These are phyloP conservation scores for Pholiota microspora DNA, from an alignment of 768 basidiomycete species.

Conservation along the genomic window DNA sequence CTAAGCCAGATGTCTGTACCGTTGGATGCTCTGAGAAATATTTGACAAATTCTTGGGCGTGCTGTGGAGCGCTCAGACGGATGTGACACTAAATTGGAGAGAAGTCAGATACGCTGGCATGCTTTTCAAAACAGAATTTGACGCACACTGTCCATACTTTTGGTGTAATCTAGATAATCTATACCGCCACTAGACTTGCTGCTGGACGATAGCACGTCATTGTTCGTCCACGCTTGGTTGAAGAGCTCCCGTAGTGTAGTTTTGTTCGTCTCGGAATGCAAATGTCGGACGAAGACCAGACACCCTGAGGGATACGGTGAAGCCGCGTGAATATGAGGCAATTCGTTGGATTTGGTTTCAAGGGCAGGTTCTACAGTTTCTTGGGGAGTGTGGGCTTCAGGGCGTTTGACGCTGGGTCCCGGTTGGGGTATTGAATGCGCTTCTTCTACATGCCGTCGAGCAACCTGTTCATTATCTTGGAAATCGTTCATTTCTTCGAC, in stretches of 20 bases:
- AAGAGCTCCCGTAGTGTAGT: conserved; percentile 70
- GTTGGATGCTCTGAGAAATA: conserved; percentile 38
- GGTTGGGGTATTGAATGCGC: not conserved
- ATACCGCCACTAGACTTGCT: conserved; percentile 33
- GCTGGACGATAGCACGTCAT: not conserved
- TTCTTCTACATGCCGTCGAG: not conserved
- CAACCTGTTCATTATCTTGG: conserved; percentile 24
- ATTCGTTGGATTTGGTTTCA: not conserved
- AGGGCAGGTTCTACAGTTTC: not conserved
- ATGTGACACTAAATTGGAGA: conserved; percentile 58
- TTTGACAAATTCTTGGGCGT: conserved; percentile 42
- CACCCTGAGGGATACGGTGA: conserved; percentile 62
- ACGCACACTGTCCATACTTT: conserved; percentile 72
- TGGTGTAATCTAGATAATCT: conserved; percentile 80
- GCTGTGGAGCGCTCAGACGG: conserved; percentile 54
- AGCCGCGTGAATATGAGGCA: conserved; percentile 13
- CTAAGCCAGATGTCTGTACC: conserved; percentile 52
- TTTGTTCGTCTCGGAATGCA: conserved; percentile 79
- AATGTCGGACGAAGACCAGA: conserved; percentile 66
- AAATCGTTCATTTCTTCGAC: conserved; percentile 42
- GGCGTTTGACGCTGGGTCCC: not conserved
- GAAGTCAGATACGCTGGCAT: too few species aligned
- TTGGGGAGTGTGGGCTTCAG: not conserved
- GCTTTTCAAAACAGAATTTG: conserved; percentile 4
- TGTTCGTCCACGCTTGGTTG: conserved; percentile 33